phyloP scores from a whole-genome alignment of 495 filamentous ascomycete genomes.

The Talaromyces ruber region DNA sequence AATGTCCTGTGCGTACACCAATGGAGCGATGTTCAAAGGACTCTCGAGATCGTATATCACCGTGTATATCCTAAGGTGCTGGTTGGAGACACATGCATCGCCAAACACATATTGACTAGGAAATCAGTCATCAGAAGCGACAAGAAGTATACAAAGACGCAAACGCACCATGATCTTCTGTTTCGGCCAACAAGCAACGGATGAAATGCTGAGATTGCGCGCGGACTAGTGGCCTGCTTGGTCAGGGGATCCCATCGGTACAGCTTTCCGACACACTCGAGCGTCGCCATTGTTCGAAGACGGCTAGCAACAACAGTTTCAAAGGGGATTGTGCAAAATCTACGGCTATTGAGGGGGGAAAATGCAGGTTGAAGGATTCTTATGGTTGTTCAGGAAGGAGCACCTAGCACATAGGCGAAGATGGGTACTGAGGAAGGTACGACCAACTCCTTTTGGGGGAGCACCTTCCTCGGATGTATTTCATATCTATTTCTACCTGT shows the following conservation, averaged over 20 bases:
- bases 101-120: constrained; percentile 33
- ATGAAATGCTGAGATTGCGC: constrained; percentile 19
- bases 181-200: constrained; percentile 32
- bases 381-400: background rate
- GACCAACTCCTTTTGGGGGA: background rate
- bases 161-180: constrained; percentile 18
- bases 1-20: constrained; percentile 54
- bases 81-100: constrained; percentile 42
- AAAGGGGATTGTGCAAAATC: too few relatives aligned
- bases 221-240: background rate
- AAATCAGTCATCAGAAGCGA: background rate
- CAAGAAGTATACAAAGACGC: background rate
- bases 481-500: background rate
- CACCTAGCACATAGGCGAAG: background rate
- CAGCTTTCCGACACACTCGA: constrained; percentile 17
- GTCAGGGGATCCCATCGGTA: constrained; percentile 14
- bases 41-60: constrained; percentile 39
- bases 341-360: background rate
- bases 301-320: background rate
- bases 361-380: background rate
- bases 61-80: constrained; percentile 55
- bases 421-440: background rate
- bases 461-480: background rate
- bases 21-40: constrained; percentile 24
- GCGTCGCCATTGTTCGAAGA: background rate